Percentiles rank a stretch among this genome's conserved stretches.
These are phyloP conservation scores for Podospora pseudocomata DNA, from an alignment of 495 filamentous ascomycete genomes.

Conservation along the genomic window DNA sequence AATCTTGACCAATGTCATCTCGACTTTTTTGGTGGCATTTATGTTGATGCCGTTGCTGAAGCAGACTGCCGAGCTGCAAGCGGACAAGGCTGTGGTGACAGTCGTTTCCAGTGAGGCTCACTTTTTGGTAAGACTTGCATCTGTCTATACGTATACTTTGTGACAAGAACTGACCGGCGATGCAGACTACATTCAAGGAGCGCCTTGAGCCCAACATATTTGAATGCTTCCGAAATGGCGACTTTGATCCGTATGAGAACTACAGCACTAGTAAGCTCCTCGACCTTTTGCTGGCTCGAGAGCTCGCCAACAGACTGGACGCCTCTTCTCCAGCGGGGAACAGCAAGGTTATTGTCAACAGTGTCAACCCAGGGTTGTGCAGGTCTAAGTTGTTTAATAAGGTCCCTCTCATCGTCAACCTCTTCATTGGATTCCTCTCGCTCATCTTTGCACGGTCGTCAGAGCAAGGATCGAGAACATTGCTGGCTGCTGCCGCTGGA, in stretches of 20 bases:
- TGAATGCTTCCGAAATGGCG: conserved; percentile 26
- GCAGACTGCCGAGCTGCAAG: conserved; percentile 28
- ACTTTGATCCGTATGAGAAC: conserved; percentile 19
- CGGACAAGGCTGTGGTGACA: conserved; percentile 14
- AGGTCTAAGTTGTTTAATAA: conserved; percentile 43
- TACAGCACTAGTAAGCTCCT: conserved; percentile 54
- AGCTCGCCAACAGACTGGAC: conserved; percentile 38
- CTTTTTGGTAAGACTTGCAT: conserved; percentile 13
- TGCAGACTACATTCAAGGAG: conserved; percentile 23
- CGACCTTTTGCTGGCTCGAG: conserved; percentile 44
- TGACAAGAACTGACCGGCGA: background rate
- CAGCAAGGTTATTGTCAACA: conserved; percentile 48
- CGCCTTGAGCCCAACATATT: conserved; percentile 22
- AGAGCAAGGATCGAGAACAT: conserved; percentile 48
- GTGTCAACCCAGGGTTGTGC: conserved; percentile 52
- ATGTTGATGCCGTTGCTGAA: conserved; percentile 45
- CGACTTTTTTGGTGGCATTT: conserved; percentile 44
- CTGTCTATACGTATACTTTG: background rate
- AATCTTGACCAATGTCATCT: conserved; percentile 52
- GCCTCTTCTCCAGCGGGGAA: background rate
- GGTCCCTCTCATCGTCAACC: conserved; percentile 10
- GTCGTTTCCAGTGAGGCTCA: conserved; percentile 32
- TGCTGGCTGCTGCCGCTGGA: conserved; percentile 38
- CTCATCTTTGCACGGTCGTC: conserved; percentile 38
- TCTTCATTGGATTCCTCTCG: conserved; percentile 27